Evolutionary conservation across 192 early-diverging fungal genomes (phyloP).

Genomic region (Mycoemilia scoparia): DNA sequence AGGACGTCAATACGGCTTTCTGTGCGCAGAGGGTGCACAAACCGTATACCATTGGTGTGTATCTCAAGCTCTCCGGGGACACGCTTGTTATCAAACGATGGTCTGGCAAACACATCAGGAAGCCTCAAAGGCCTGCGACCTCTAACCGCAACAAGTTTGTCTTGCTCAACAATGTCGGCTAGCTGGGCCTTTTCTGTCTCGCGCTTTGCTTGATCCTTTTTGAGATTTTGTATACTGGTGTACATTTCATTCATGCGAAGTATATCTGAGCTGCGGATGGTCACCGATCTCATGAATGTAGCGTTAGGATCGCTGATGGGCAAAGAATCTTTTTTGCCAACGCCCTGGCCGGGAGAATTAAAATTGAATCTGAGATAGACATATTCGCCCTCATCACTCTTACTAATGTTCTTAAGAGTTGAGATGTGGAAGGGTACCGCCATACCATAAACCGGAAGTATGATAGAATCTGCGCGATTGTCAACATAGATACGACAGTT

Average conservation of each 20-base stretch:
- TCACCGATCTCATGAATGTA: conserved; percentile 83
- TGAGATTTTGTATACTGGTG: conserved; percentile 70
- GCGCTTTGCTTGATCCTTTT: conserved; percentile 81
- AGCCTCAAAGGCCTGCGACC: conserved; percentile 58
- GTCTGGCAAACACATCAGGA: conserved; percentile 81
- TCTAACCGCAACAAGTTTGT: conserved; percentile 57
- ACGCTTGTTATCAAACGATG: conserved; percentile 80
- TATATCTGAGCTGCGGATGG: conserved; percentile 75
- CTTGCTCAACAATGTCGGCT: conserved; percentile 93
- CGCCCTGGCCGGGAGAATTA: conserved; percentile 80
- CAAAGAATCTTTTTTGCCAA: conserved; percentile 74
- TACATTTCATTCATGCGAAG: conserved; percentile 68
- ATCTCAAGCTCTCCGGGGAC: conserved; percentile 90
- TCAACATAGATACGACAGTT: conserved; percentile 80
- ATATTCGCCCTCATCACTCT: conserved; percentile 84
- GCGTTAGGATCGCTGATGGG: conserved; percentile 73
- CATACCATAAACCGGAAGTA: conserved; percentile 88
- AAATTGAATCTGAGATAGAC: conserved; percentile 88
- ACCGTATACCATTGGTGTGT: conserved; percentile 88
- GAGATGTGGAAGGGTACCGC: conserved; percentile 97
- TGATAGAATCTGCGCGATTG: conserved; percentile 62
- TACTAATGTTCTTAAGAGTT: conserved; percentile 83
- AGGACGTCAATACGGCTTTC: conserved; percentile 82
- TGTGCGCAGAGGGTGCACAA: conserved; percentile 54
- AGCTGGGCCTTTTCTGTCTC: conserved; percentile 89